A percentile compares a stretch with the other conserved stretches of the same genome.
Evolutionary conservation across 2,329 filamentous ascomycete genomes (phyloP).

Genomic region (Diaporthe destruens): DNA sequence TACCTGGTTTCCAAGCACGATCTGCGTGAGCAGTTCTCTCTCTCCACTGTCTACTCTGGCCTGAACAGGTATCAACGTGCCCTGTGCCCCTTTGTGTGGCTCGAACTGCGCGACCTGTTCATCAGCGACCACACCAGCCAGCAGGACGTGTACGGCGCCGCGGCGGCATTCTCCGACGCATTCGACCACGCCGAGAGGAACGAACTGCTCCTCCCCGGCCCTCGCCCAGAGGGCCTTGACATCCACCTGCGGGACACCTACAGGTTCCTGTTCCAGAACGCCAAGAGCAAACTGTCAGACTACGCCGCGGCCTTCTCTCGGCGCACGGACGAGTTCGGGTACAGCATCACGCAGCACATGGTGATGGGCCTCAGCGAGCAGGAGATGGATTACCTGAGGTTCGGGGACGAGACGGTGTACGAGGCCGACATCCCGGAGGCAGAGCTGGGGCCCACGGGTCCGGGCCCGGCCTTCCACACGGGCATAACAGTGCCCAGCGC

Average conservation of each 20-base stretch:
- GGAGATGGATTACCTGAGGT: slow-evolving; percentile 73
- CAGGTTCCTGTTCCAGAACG: not conserved
- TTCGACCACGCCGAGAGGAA: not conserved
- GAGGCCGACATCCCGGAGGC: slow-evolving; percentile 56
- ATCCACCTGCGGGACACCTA: not conserved
- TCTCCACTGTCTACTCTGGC: slow-evolving; percentile 45
- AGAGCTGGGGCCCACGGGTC: slow-evolving; percentile 59
- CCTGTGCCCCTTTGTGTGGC: slow-evolving; percentile 55
- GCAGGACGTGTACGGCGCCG: not conserved
- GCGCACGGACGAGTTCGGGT: slow-evolving; percentile 47
- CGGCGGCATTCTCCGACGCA: not conserved
- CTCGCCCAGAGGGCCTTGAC: slow-evolving; percentile 37
- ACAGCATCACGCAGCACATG: slow-evolving; percentile 57
- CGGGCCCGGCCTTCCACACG: slow-evolving; percentile 62
- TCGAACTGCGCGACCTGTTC: slow-evolving; percentile 38
- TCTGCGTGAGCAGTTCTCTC: slow-evolving; percentile 41
- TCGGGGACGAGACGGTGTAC: slow-evolving; percentile 55
- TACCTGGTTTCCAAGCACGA: slow-evolving; percentile 53
- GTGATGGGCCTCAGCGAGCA: slow-evolving; percentile 66
- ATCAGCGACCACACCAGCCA: not conserved
- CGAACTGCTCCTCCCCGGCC: not conserved
- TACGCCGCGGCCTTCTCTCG: slow-evolving; percentile 44
- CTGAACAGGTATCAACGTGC: slow-evolving; percentile 52
- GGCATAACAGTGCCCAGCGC: slow-evolving; percentile 53
- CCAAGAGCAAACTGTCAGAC: slow-evolving; percentile 36